These are phyloP conservation scores for Peronospora farinosa DNA, from an alignment of 352 stramenopile species.

Conservation along the genomic window DNA sequence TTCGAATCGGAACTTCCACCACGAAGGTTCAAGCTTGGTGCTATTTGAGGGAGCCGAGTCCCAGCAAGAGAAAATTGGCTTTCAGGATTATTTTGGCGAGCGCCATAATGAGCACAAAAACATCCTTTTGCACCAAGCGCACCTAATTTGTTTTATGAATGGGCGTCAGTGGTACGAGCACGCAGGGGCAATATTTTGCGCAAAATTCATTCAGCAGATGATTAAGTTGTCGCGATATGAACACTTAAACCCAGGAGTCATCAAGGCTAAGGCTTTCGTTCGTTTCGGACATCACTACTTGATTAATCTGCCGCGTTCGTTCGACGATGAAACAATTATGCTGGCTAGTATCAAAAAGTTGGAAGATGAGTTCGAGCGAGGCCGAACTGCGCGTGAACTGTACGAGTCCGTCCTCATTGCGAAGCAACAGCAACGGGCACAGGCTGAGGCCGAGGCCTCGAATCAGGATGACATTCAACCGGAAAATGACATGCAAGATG, in stretches of 20 bases:
- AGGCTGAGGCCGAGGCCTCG: slow-evolving; percentile 4
- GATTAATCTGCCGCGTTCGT: slow-evolving; percentile 71
- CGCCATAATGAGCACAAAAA: slow-evolving; percentile 52
- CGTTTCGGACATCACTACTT: slow-evolving; percentile 77
- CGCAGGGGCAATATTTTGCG: slow-evolving; percentile 48
- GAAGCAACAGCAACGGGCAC: slow-evolving; percentile 35
- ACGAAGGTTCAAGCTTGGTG: slow-evolving; percentile 53
- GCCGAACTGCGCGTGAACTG: slow-evolving; percentile 56
- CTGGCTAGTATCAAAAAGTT: slow-evolving; percentile 65
- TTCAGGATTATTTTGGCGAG: slow-evolving; percentile 59
- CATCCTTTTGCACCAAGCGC: slow-evolving; percentile 53
- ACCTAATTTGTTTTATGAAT: slow-evolving; percentile 72
- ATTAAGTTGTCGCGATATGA: slow-evolving; percentile 67
- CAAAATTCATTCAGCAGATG: slow-evolving; percentile 76
- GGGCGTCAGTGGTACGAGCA: slow-evolving; percentile 62
- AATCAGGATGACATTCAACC: background rate
- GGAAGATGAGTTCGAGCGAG: slow-evolving; percentile 73
- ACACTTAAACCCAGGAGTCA: slow-evolving; percentile 39
- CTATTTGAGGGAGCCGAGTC: slow-evolving; percentile 69
- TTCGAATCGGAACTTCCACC: slow-evolving; percentile 48
- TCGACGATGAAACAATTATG: slow-evolving; percentile 68
- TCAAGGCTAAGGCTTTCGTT: slow-evolving; percentile 57
- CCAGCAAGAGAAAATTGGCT: slow-evolving; percentile 57
- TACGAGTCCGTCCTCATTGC: slow-evolving; percentile 68
- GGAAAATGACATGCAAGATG: slow-evolving; percentile 3